Conservation (phyloP, 2,329 filamentous ascomycete species). For the Onygena corvina region DNA sequence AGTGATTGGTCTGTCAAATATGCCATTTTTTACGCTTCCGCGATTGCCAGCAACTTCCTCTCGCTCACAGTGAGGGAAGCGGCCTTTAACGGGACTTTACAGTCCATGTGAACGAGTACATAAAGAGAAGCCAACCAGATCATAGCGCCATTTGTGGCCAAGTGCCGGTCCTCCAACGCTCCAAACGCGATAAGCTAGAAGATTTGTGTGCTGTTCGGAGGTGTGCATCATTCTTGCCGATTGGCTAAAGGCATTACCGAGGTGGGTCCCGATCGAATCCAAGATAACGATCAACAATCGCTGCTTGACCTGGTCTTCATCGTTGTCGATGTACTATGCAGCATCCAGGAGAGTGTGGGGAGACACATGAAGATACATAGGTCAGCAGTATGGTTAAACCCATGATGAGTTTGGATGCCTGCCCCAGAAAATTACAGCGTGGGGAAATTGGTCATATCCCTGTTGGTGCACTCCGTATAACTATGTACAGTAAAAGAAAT, state of each 20-base stretch:
- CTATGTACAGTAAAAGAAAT: too few relatives aligned
- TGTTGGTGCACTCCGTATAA: too few relatives aligned
- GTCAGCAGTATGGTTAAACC: too few relatives aligned
- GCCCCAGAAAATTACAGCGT: too few relatives aligned
- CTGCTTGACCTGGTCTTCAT: neutral
- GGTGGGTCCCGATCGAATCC: neutral
- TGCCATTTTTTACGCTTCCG: neutral
- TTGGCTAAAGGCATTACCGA: neutral
- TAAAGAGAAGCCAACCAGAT: neutral
- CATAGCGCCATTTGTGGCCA: neutral
- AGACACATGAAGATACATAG: too few relatives aligned
- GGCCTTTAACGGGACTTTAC: neutral
- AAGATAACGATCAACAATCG: neutral
- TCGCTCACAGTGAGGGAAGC: neutral
- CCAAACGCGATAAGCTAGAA: neutral
- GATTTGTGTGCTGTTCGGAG: neutral
- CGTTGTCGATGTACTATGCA: too few relatives aligned
- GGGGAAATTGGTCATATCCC: too few relatives aligned
- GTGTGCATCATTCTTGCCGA: neutral
- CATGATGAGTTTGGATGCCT: too few relatives aligned
- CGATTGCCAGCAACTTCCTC: neutral
- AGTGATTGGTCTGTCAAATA: neutral
- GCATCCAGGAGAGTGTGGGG: too few relatives aligned
- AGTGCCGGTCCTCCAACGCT: neutral
- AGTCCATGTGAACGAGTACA: conserved; percentile 1